Percentiles rank a stretch among this genome's conserved stretches.
These are phyloP conservation scores for Mesembryanthemum crystallinum DNA, from an alignment of 148 eudicot species.

Conservation along the genomic window DNA sequence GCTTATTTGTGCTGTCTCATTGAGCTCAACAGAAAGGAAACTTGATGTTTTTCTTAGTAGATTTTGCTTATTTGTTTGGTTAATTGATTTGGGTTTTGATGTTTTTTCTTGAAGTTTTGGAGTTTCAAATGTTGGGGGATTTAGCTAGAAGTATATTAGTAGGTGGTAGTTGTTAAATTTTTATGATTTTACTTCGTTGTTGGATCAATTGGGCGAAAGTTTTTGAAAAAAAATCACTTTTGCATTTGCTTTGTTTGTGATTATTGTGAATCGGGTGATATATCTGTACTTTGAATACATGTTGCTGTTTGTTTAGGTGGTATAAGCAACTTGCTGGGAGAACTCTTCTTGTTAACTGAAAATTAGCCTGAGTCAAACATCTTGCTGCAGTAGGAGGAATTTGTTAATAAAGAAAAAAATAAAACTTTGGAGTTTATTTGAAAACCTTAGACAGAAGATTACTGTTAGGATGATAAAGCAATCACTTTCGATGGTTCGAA, in stretches of 20 bases:
- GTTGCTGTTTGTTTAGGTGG: background rate
- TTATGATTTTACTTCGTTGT: background rate
- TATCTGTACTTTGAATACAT: background rate
- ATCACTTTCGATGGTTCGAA: background rate
- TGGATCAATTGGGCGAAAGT: background rate
- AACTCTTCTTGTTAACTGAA: no score
- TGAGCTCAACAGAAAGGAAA: background rate
- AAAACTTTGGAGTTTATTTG: no score
- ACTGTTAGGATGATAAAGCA: background rate
- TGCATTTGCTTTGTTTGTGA: no score
- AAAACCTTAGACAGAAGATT: background rate
- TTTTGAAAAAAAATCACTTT: background rate
- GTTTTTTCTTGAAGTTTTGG: background rate
- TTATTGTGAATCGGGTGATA: background rate
- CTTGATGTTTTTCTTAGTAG: background rate
- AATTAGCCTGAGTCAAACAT: no score
- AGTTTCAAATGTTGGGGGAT: background rate
- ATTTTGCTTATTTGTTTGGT: background rate
- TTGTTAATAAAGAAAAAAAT: no score
- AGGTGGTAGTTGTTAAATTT: background rate
- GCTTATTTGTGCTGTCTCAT: conserved; percentile 1
- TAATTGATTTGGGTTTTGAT: background rate
- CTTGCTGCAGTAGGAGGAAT: background rate
- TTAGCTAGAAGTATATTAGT: background rate
- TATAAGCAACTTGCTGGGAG: background rate